Evolutionary conservation across 768 basidiomycete genomes (phyloP), one percentile per base, ranked within the genome.

Genomic region (Mrakia blollopis): DNA sequence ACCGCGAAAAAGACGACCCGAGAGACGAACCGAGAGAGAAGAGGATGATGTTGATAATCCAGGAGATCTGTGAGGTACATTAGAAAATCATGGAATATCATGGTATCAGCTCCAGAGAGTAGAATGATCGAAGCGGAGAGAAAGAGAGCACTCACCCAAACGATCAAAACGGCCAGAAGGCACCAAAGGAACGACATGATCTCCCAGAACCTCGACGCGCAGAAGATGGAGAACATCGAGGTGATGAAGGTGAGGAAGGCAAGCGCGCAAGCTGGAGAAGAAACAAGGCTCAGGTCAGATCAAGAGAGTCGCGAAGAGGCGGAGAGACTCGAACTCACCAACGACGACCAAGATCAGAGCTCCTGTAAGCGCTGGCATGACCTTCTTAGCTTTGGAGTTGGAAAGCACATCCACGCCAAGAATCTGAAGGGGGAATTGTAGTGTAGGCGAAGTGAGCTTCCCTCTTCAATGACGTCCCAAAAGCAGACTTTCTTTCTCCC

Each of bases 131-230:
- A 25, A 4, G 28, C 5, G 13, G 16, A 47, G 3, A 11, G 23
- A 10, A 41, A 1, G 14, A 30, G 32, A 13, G n/a, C 18, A 47
- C 73, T 41, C 44, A 74, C 73, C 73, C 73, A 74, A 11, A 41
- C 47, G 47, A 74, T 63, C 0, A 74, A 32, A 44, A 52, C 23
- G 3, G 73, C 41, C 7, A 74, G 21, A 14, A 67, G 16, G 16
- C 41, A 50, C 62, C 73, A 74, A 0, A 74, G 30, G 73, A 74
- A 74, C 7, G 44, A 13, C 41, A 74, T 35, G 30, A 74, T 37
- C 23, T 74, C 62, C 73, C 73, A 74, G 41, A 74, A 63, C n/a
- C 73, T 62, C 30, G 73, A 74, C 23, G 44, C 35, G 62, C 73
- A 74, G 39, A 37, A 30, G 28, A 65, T 28, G 8, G 73, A 50